Base-by-base conservation (phyloP, 352 stramenopile species). In the Phytopythium boreale region DNA sequence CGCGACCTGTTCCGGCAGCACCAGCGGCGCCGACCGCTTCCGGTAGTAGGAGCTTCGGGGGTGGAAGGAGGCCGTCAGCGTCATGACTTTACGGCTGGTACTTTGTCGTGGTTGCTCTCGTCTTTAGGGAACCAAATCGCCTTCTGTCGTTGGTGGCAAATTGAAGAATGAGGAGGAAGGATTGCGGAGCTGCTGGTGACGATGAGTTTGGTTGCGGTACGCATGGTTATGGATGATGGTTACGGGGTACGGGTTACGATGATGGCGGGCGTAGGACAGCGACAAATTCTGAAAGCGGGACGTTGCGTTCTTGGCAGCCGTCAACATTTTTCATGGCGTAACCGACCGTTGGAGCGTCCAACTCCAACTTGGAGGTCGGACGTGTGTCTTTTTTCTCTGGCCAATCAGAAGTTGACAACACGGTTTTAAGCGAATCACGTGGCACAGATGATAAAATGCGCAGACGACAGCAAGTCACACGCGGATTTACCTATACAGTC, bases 1-100 rank as follows among this genome's bases (percentile, higher is more conserved):
- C 29, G 71, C 68, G 31, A 74, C 71, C 4, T 70, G 64, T 37
- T 76, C 71, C 24, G 71, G 71, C 47, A 79, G 57, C 31, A 62
- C 62, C 61, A 66, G 69, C 6, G 71, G 41, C 37, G 59, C 36
- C 10, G 68, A 61, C 56, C 66, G 66, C 69, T 73, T 76, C 20
- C 20, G 50, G 50, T 26, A 66, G 51, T 6, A 27, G 10, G 29
- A 20, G 19, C 53, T 24, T 36, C 19, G 50, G 5, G 26, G 1
- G 26, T 56, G 14, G 49, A 56, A 11, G 17, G 49, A 56, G 26
- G 24, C 22, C 5, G 27, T n/a, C 24, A 56, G 27, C 9, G 50
- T 36, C 50, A 41, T 56, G 5, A 24, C 34, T 39, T 14, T 39
- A 39, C 10, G 34, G 34, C 10, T 3, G 34, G 34, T 39, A 39